phyloP scores from a whole-genome alignment of 805 yeast genomes.

The Cyberlindnera sargentensis region DNA sequence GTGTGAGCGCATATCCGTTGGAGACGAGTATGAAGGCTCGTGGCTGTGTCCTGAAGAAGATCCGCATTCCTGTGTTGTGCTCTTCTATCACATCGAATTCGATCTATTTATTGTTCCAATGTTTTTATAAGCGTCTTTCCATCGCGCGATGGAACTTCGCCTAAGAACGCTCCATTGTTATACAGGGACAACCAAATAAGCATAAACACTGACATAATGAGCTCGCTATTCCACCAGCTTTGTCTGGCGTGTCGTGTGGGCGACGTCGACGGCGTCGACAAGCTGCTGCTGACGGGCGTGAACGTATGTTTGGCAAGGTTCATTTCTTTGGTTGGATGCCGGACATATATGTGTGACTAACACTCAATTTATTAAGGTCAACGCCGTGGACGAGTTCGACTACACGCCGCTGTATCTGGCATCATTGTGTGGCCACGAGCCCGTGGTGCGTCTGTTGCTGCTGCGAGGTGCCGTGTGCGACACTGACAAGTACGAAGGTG shows the following conservation, averaged over 20 bases:
- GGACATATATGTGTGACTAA: not conserved
- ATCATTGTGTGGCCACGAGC: constrained; percentile 67
- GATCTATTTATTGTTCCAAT: too few relatives aligned
- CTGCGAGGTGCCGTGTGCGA: constrained; percentile 71
- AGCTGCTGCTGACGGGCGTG: constrained; percentile 45
- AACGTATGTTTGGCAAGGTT: constrained; percentile 26
- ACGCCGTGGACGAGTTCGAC: constrained; percentile 60
- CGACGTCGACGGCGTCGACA: constrained; percentile 57
- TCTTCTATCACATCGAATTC: too few relatives aligned
- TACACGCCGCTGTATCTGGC: constrained; percentile 70
- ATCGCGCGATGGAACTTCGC: too few relatives aligned
- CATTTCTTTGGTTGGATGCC: not conserved
- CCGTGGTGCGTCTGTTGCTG: constrained; percentile 52
- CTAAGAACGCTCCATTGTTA: too few relatives aligned
- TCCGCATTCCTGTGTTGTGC: constrained; percentile 10
- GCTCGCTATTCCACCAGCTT: constrained; percentile 29
- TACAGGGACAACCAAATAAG: too few relatives aligned
- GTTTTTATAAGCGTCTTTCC: too few relatives aligned
- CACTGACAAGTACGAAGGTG: constrained; percentile 77
- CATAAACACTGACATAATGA: not conserved
- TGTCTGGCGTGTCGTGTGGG: constrained; percentile 66
- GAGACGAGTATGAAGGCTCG: constrained; percentile 64
- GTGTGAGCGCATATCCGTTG: constrained; percentile 49
- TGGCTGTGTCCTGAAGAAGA: constrained; percentile 49
- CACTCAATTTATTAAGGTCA: constrained; percentile 11